phyloP scores from a whole-genome alignment of 805 yeast species.

The Candida corydali region DNA sequence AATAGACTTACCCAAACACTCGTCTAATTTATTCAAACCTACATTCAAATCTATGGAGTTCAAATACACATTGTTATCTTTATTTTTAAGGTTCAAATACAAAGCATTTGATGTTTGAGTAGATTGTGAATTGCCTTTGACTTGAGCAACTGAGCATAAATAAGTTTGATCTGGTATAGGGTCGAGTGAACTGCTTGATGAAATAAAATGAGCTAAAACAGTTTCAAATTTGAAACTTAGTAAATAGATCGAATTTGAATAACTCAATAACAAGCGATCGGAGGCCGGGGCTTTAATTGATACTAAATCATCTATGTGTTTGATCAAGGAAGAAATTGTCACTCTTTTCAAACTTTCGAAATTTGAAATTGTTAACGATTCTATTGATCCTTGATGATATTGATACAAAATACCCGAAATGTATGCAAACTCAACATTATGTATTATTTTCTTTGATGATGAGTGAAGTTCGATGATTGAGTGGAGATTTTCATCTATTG shows the following conservation, averaged over 20 bases:
- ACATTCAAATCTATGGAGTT: slow-evolving; percentile 50
- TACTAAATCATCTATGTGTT: slow-evolving; percentile 9
- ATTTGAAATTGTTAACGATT: slow-evolving; percentile 19
- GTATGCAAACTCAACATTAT: slow-evolving; percentile 17
- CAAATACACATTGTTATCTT: slow-evolving; percentile 41
- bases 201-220: slow-evolving; percentile 24
- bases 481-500: slow-evolving; percentile 14
- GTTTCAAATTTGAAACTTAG: slow-evolving; percentile 44
- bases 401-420: slow-evolving; percentile 23
- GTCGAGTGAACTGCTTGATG: slow-evolving; percentile 14
- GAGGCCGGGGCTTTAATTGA: slow-evolving; percentile 39
- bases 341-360: slow-evolving; percentile 19
- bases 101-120: slow-evolving; percentile 40
- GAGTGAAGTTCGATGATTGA: slow-evolving; percentile 19
- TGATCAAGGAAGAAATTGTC: slow-evolving; percentile 17
- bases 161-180: slow-evolving; percentile 20
- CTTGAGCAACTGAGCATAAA: slow-evolving; percentile 26
- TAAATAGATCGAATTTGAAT: slow-evolving; percentile 36
- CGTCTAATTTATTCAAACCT: slow-evolving; percentile 65
- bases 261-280: slow-evolving; percentile 44
- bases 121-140: slow-evolving; percentile 41
- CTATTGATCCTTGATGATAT: slow-evolving; percentile 17
- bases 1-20: slow-evolving; percentile 65
- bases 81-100: slow-evolving; percentile 35
- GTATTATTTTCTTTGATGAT: neutral